phyloP scores from a whole-genome alignment of 306 rosid species.

The Medicago lupulina region DNA sequence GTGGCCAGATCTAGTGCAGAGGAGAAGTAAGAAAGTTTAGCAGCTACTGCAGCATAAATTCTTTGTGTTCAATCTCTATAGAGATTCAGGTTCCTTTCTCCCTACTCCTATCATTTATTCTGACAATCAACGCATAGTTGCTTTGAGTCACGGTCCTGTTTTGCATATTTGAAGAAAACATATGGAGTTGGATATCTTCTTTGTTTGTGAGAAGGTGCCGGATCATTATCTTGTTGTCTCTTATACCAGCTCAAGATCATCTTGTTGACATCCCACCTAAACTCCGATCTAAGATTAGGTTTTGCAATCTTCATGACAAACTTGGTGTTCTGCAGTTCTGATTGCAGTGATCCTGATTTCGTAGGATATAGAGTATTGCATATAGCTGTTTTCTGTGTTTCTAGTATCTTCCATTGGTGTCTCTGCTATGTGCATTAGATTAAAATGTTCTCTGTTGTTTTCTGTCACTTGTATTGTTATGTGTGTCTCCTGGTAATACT shows the following conservation, averaged over 20 bases:
- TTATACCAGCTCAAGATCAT: not conserved
- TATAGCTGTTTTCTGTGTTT: not conserved
- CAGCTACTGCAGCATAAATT: not conserved
- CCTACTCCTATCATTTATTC: not conserved
- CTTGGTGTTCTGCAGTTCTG: not conserved
- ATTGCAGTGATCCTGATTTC: not conserved
- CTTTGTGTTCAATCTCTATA: not conserved
- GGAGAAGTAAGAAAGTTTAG: not conserved
- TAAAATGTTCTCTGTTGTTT: constrained; percentile 5
- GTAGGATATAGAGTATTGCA: constrained; percentile 1
- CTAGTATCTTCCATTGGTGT: not conserved
- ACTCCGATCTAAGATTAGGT: not conserved
- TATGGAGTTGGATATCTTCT: not conserved
- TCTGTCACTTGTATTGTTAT: not conserved
- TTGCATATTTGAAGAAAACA: not conserved
- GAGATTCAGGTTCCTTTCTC: not conserved
- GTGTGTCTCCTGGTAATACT: not conserved
- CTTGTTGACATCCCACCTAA: not conserved
- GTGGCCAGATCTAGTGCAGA: not conserved
- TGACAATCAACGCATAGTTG: not conserved
- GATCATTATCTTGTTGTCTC: not conserved
- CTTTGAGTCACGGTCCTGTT: not conserved
- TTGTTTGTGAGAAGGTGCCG: not conserved
- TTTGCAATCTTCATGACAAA: not conserved
- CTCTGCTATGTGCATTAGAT: not conserved